phyloP scores from a whole-genome alignment of 768 basidiomycete species.

The Suillus ampliporus region DNA sequence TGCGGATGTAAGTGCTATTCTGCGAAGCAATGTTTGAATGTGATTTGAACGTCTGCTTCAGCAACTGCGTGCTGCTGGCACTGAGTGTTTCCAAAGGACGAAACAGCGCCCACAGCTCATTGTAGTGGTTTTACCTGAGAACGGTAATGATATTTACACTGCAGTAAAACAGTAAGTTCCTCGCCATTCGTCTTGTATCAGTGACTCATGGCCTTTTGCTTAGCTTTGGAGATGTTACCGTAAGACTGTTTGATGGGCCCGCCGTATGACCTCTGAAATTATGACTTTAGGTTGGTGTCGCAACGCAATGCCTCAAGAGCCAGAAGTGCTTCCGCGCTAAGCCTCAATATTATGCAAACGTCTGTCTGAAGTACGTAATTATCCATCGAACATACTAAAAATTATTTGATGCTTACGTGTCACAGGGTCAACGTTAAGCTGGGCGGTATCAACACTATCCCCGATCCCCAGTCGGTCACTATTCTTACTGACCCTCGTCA shows the following conservation, averaged over 20 bases:
- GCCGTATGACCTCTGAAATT: not conserved
- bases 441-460: conserved; percentile 82
- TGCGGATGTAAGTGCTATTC: conserved; percentile 41
- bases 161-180: conserved; percentile 75
- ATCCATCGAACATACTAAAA: not conserved
- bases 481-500: conserved; percentile 70
- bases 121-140: conserved; percentile 74
- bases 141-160: conserved; percentile 76
- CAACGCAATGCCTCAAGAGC: conserved; percentile 79
- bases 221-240: conserved; percentile 75
- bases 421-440: conserved; percentile 82
- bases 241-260: conserved; percentile 31
- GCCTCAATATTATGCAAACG: conserved; percentile 81
- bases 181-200: conserved; percentile 2
- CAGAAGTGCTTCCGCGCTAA: conserved; percentile 70
- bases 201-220: conserved; percentile 14
- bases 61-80: conserved; percentile 59
- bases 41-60: conserved; percentile 23
- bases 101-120: conserved; percentile 58
- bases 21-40: not conserved
- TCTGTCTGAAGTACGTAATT: conserved; percentile 70
- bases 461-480: conserved; percentile 68
- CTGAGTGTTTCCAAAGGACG: conserved; percentile 46
- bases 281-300: conserved; percentile 62
- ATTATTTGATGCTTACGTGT: conserved; percentile 8